Base-by-base conservation (phyloP, 2,329 filamentous ascomycete genomes). In the Epichloe gansuensis region DNA sequence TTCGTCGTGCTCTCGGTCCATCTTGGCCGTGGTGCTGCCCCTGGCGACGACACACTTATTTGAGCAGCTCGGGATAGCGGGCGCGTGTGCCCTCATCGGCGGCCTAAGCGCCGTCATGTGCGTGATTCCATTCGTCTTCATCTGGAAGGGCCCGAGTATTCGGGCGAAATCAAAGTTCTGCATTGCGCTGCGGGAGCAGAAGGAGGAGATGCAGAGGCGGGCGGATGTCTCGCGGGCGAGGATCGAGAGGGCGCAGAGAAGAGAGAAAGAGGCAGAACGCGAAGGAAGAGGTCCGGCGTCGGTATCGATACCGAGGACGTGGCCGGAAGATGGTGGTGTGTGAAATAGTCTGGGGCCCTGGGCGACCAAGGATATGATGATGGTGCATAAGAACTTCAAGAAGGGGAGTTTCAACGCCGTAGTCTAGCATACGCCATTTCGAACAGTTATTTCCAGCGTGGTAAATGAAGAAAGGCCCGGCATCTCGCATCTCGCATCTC, bases 1-100 rank as follows among this genome's bases (percentile, higher is more conserved):
- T 50, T 95, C 71, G 70, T 97, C 93, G 52, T 95, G 69, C 70
- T 95, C 87, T 1, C 90, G 93, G 52, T 93, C 93, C 85, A 88
- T 97, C 66, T 93, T 91, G 2, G 88, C 89, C 42, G 90, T 95
- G 0, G 67, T 82, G 2, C 69, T 85, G 44, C 81, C 81, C 3
- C 68, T 85, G 27, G 75, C 75, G 4, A 74, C 75, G 4, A 64
- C 67, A 1, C 70, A 66, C 53, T 76, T 79, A 72, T 79, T 79
- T 53, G 49, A 56, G 2, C 61, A 61, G 3, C 67, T 79, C 1
- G 71, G 72, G 1, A 74, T 78, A 23, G 57, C 67, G 1, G 74
- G 75, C 1, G 74, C 74, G 15, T 77, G 74, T 51, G 72, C 73
- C 15, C 62, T 79, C 6, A 68, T 79, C 1, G 76, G 71, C 6